phyloP scores from a whole-genome alignment of 2,329 filamentous ascomycete genomes.

The Diplodia mutila region DNA sequence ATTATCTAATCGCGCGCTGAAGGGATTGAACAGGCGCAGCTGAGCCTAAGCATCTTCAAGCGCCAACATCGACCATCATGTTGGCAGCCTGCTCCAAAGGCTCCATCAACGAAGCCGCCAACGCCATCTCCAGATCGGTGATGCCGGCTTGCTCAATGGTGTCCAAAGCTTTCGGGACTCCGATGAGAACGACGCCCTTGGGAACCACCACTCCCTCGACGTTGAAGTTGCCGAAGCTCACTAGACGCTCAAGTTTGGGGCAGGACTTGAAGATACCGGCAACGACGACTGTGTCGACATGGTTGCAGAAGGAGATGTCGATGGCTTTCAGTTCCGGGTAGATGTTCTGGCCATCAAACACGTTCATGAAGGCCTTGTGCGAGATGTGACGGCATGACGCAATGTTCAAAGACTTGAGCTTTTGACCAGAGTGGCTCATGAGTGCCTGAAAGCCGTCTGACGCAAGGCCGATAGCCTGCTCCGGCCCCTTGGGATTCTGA shows the following conservation, averaged over 20 bases:
- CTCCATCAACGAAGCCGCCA: slow-evolving; percentile 12
- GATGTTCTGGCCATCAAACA: slow-evolving; percentile 63
- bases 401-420: slow-evolving; percentile 72
- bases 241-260: slow-evolving; percentile 60
- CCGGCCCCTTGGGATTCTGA: slow-evolving; percentile 64
- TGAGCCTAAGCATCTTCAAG: neutral
- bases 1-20: neutral
- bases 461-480: slow-evolving; percentile 69
- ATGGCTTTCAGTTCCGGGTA: slow-evolving; percentile 73
- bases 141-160: slow-evolving; percentile 57
- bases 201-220: slow-evolving; percentile 61
- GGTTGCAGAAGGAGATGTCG: slow-evolving; percentile 76
- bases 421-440: slow-evolving; percentile 78
- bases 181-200: slow-evolving; percentile 62
- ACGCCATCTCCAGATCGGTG: neutral
- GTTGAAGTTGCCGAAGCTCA: slow-evolving; percentile 67
- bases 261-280: slow-evolving; percentile 67
- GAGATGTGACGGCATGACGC: slow-evolving; percentile 83
- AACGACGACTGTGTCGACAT: slow-evolving; percentile 67
- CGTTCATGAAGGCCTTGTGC: slow-evolving; percentile 70
- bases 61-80: slow-evolving; percentile 4
- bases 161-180: slow-evolving; percentile 62
- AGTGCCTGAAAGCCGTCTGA: slow-evolving; percentile 76
- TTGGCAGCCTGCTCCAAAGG: neutral
- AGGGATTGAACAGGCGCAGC: neutral